Evolutionary conservation across 2,329 filamentous ascomycete species (phyloP), one percentile per base, ranked within the genome.

Genomic region (Cercospora sp.): DNA sequence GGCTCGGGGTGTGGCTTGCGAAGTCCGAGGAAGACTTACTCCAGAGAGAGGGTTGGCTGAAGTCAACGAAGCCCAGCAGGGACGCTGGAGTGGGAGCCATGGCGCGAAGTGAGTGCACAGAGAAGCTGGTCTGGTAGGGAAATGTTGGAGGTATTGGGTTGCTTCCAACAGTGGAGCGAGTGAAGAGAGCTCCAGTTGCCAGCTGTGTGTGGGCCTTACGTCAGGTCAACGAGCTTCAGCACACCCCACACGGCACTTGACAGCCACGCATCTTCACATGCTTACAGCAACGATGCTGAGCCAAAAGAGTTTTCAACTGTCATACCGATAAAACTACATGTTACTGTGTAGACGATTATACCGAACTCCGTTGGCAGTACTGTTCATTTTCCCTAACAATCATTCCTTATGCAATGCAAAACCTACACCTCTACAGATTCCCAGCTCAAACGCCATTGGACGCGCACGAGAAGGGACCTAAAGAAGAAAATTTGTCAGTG

Each of bases 41-140:
- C 81, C 82, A 84, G 60, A 85, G 73, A 60, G 77, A 81, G 36
- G 80, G 80, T 75, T 84, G 81, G 70, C 73, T 81, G 73, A 84
- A 70, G 69, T 77, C 75, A 23, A 77, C 73, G 72, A 84, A 74
- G 67, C 74, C 70, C 13, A 74, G 74, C 61, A 81, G 80, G 67
- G 81, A 81, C 30, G 79, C 78, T 67, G 78, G 73, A 33, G 42
- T 67, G 10, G 63, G 59, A 45, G 39, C 45, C 53, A 60, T 63
- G 33, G 36, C 61, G 55, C 28, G 60, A 20, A 55, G 3, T 8
- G 18, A 33, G 55, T 36, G 55, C 10, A 33, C 16, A 33, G 28
- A 58, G 18, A 31, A 31, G 55, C 28, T 58, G 55, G 28, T 18
- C 55, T 31, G 31, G 55, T 58, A 20, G 28, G 16, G 55, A 33